Base-by-base conservation (phyloP, 2,329 filamentous ascomycete genomes). In the Sclerotinia trifoliorum region DNA sequence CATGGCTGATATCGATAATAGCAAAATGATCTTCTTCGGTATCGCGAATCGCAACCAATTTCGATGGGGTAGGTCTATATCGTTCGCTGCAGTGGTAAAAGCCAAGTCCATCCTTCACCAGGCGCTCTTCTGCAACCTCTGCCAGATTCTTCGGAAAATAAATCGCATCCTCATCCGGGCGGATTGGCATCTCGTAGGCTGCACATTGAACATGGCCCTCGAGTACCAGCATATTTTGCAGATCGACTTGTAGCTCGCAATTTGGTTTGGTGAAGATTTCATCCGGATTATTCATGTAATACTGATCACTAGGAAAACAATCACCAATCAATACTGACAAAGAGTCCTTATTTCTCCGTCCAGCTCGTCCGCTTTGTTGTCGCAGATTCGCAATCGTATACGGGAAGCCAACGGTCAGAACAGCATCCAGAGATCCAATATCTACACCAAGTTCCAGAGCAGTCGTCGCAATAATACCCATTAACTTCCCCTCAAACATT, bases 131-230 rank as follows among this genome's bases (percentile, higher is more conserved):
- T 62, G 92, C 92, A 29, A 97, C 86, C 55, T 88, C 85, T 0
- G 83, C 79, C 2, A 98, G 83, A 67, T 91, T 88, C 15, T 86
- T 81, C 3, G 93, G 92, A 76, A 99, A 97, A 78, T 96, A 99
- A 26, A 82, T 77, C 2, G 81, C 81, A 77, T 99, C 95, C 71
- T 91, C 86, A 32, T 85, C 85, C 0, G 92, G 86, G n/a, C 86
- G 86, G 69, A 99, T 92, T 0, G 95, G 94, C 89, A 97, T 94
- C 77, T 99, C 95, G 75, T 92, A 91, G 2, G 95, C 95, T 0
- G 95, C 95, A 75, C 95, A 99, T 78, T 99, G 95, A 8, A 99
- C 84, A 76, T 99, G 95, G 0, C 94, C 94, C 81, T 98, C 95
- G 0, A 95, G 83, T 7, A 97, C 90, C 5, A 98, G 86, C 82